Percentiles rank a stretch among this genome's conserved stretches.
These are phyloP conservation scores for Geotrichum europaeum DNA, from an alignment of 1,139 yeast species.

Conservation along the genomic window DNA sequence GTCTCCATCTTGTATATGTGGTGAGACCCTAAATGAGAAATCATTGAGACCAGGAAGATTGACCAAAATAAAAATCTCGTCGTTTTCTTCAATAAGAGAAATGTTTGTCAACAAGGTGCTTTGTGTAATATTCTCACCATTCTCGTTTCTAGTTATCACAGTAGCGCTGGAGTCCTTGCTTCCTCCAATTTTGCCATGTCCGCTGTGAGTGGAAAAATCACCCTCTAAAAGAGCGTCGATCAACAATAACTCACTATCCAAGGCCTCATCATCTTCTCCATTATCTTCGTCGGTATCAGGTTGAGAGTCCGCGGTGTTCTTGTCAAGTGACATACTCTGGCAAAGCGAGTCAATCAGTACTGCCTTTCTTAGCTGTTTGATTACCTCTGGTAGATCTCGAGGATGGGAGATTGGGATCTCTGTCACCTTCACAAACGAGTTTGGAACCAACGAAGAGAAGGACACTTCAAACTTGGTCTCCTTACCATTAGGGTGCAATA, in stretches of 20 bases:
- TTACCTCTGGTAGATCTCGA: constrained; percentile 22
- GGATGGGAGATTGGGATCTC: constrained; percentile 35
- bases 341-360: constrained; percentile 12
- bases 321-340: constrained; percentile 6
- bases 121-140: not conserved
- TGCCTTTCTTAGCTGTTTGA: constrained; percentile 20
- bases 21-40: constrained; percentile 11
- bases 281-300: constrained; percentile 1
- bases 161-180: not conserved
- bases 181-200: not conserved
- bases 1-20: constrained; percentile 3
- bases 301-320: not conserved
- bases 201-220: not conserved
- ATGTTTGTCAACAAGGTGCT: constrained; percentile 1
- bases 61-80: constrained; percentile 10
- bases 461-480: constrained; percentile 23
- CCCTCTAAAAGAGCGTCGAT: constrained; percentile 14
- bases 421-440: constrained; percentile 26
- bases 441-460: constrained; percentile 31
- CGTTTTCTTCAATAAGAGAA: constrained; percentile 12
- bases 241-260: constrained; percentile 17
- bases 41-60: constrained; percentile 6
- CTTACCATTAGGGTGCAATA: constrained; percentile 15
- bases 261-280: constrained; percentile 16
- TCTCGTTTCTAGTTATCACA: not conserved